A percentile compares a stretch with the other conserved stretches of the same genome.
phyloP scores from a whole-genome alignment of 257 asterid genomes.

The Nicotiana attenuata region DNA sequence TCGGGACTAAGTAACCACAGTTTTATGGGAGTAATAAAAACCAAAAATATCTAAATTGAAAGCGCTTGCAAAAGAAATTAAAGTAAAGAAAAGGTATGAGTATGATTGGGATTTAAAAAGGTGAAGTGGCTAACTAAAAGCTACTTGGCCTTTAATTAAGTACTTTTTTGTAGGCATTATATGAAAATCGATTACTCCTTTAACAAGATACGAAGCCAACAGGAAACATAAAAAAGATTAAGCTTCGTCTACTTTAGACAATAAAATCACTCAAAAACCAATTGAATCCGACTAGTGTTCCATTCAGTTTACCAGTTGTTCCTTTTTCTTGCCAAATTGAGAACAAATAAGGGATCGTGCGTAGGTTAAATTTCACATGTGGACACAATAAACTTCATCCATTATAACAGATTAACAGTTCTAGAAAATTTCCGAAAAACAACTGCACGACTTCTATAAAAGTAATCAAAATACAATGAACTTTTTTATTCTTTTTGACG shows the following conservation, averaged over 20 bases:
- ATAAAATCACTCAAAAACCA: neutral
- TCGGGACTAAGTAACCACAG: neutral
- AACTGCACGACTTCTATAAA: no score
- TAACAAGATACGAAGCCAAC: neutral
- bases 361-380: no score
- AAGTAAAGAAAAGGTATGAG: neutral
- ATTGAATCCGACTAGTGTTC: neutral
- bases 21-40: neutral
- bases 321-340: neutral
- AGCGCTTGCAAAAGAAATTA: neutral
- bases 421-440: no score
- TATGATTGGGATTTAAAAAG: neutral
- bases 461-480: no score
- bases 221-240: neutral
- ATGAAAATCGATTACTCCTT: neutral
- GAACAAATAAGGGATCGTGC: neutral
- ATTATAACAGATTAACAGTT: no score
- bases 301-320: neutral
- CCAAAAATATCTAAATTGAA: neutral
- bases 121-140: neutral
- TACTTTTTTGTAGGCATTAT: neutral
- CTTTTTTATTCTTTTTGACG: no score
- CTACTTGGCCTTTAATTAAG: neutral
- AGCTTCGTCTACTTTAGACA: neutral
- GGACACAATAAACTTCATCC: no score